phyloP scores from a whole-genome alignment of 192 early-diverging fungal species.

The Chytriomyces hyalinus region DNA sequence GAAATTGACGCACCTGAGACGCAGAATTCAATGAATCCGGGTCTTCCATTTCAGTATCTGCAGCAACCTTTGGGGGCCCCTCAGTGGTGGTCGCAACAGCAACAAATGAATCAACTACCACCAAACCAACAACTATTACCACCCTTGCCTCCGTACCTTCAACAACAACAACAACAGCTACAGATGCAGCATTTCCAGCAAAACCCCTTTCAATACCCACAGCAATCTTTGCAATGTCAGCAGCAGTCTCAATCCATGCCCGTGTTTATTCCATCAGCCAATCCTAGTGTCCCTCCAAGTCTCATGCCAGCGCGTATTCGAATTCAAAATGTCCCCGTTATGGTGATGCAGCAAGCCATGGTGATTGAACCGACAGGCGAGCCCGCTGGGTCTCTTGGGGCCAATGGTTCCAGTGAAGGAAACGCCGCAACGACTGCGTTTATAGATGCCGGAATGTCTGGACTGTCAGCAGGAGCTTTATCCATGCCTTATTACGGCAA shows the following conservation, averaged over 20 bases:
- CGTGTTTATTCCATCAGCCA: not conserved
- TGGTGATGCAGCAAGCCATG: conserved; percentile 30
- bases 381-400: conserved; percentile 14
- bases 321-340: conserved; percentile 27
- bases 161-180: not conserved
- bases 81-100: too few relatives aligned
- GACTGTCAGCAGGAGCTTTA: not conserved
- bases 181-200: conserved; percentile 15
- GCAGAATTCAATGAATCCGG: not conserved
- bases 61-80: too few relatives aligned
- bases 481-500: not conserved
- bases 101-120: too few relatives aligned
- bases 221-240: not conserved
- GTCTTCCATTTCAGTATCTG: not conserved
- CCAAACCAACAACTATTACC: too few relatives aligned
- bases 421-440: not conserved
- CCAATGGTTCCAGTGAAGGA: not conserved
- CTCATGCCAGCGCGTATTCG: conserved; percentile 34
- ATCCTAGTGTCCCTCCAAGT: conserved; percentile 20
- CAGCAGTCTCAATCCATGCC: not conserved
- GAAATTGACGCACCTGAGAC: not conserved
- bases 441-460: conserved; percentile 1
- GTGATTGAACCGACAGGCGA: conserved; percentile 34
- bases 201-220: not conserved
- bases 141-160: not conserved